Percentiles rank a stretch among this genome's conserved stretches.
These are phyloP conservation scores for Trichaptum fuscoviolaceum DNA, from an alignment of 768 basidiomycete species.

Conservation along the genomic window DNA sequence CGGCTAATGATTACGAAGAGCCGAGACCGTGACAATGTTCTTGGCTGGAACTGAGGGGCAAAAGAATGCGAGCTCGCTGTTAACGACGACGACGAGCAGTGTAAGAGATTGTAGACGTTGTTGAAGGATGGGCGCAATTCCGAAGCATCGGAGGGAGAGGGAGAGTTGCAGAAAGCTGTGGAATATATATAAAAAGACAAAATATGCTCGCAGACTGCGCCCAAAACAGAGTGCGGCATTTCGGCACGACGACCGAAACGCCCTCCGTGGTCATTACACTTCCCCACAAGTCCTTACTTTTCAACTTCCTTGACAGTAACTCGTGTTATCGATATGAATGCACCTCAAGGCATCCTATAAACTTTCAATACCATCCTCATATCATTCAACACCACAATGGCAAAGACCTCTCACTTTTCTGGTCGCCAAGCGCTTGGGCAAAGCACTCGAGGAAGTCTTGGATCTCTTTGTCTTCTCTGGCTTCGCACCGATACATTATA, in stretches of 20 bases:
- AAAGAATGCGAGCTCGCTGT: neutral
- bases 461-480: neutral
- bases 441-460: neutral
- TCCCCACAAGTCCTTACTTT: neutral
- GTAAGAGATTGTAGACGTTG: neutral
- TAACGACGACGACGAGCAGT: neutral
- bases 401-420: neutral
- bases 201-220: neutral
- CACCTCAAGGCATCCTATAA: neutral
- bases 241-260: neutral
- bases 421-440: neutral
- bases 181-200: neutral
- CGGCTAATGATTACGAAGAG: neutral
- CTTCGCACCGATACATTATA: neutral
- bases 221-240: neutral
- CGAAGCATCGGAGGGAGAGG: neutral
- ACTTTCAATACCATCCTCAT: too few relatives aligned
- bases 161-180: neutral
- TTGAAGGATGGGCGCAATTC: neutral
- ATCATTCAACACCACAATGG: neutral
- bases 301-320: neutral
- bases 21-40: neutral
- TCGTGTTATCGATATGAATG: neutral
- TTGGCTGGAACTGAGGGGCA: neutral
- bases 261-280: neutral